phyloP scores from a whole-genome alignment of 108 stramenopile genomes.

The Discostella pseudostelligera region DNA sequence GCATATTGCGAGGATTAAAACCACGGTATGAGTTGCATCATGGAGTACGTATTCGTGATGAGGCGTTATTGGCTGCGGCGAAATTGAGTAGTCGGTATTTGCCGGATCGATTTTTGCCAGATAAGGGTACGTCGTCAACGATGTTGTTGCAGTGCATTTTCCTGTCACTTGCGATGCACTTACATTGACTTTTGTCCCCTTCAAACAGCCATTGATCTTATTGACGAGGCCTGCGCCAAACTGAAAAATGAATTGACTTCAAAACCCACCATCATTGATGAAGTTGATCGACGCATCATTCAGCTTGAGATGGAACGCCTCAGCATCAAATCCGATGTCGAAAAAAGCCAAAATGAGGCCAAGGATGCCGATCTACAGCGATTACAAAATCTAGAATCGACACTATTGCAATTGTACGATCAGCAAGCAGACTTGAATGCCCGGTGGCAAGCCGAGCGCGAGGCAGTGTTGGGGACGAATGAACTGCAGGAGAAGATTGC shows the following conservation, averaged over 20 bases:
- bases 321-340: conserved; percentile 79
- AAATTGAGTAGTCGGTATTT: conserved; percentile 96
- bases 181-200: conserved; percentile 14
- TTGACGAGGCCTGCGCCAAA: conserved; percentile 97
- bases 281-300: conserved; percentile 93
- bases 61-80: conserved; percentile 95
- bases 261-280: conserved; percentile 82
- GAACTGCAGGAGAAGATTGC: conserved; percentile 91
- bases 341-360: conserved; percentile 39
- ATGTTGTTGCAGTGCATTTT: neutral
- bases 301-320: conserved; percentile 95
- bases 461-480: conserved; percentile 67
- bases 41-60: conserved; percentile 96
- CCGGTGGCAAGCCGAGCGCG: conserved; percentile 88
- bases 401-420: conserved; percentile 64
- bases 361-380: conserved; percentile 54
- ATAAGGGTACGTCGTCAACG: conserved; percentile 39
- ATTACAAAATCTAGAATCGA: conserved; percentile 63
- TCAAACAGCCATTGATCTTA: conserved; percentile 95
- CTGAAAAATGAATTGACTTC: conserved; percentile 86
- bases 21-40: conserved; percentile 97
- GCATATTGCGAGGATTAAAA: conserved; percentile 96
- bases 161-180: neutral
- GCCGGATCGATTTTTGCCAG: conserved; percentile 90
- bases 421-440: conserved; percentile 75